Conservation (phyloP, 768 basidiomycete species). For the Boletus eberwhitei region DNA sequence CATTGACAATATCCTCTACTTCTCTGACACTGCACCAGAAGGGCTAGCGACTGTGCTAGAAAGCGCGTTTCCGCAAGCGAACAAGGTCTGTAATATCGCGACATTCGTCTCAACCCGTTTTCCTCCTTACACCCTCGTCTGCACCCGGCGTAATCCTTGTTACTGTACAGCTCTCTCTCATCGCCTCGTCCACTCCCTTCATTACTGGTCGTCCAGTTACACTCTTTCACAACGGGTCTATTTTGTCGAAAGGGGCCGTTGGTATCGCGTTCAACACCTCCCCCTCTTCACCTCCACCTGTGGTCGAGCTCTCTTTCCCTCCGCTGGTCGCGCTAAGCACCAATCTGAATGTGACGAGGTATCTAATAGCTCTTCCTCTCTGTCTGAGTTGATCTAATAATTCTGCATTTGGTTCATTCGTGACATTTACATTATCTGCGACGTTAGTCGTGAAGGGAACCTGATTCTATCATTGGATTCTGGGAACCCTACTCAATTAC, state of each 20-base stretch:
- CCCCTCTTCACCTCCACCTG: constrained; percentile 6
- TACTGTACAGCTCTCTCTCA: constrained; percentile 54
- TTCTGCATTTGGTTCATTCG: background rate
- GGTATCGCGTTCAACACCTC: constrained; percentile 50
- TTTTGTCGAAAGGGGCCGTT: constrained; percentile 64
- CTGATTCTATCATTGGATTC: constrained; percentile 57
- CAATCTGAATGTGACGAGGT: constrained; percentile 55
- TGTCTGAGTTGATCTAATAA: background rate
- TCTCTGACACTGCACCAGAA: constrained; percentile 57
- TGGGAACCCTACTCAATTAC: constrained; percentile 56
- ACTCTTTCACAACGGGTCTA: constrained; percentile 52
- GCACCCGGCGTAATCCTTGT: background rate
- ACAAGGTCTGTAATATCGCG: constrained; percentile 41
- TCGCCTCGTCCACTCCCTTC: constrained; percentile 76
- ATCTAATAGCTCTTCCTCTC: constrained; percentile 4
- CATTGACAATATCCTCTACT: constrained; percentile 41
- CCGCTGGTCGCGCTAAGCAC: constrained; percentile 44
- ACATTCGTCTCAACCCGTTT: background rate
- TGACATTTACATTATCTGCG: background rate
- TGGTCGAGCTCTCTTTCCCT: constrained; percentile 30
- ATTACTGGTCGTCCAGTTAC: constrained; percentile 73
- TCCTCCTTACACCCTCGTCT: background rate
- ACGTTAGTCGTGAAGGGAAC: constrained; percentile 60
- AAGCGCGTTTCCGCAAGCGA: constrained; percentile 39
- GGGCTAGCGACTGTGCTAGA: constrained; percentile 47